Evolutionary conservation across 345 rosid genomes (phyloP).

Genomic region (Abelmoschus esculentus): DNA sequence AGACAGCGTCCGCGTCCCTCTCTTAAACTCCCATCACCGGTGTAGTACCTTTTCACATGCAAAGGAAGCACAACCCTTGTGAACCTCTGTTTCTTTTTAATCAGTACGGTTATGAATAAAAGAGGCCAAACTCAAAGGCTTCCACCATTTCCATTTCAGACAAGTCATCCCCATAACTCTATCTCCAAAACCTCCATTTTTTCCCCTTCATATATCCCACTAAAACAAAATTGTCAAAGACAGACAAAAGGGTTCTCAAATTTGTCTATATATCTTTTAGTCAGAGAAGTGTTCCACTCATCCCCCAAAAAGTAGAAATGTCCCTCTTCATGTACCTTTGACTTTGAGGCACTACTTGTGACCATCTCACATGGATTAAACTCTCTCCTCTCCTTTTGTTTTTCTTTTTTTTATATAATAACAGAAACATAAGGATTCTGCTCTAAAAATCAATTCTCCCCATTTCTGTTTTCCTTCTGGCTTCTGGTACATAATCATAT

Average conservation of each 20-base stretch:
- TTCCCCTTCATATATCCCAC: neutral
- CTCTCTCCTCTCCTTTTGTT: no score
- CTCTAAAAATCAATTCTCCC: neutral
- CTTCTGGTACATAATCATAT: neutral
- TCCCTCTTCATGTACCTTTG: neutral
- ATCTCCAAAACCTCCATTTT: neutral
- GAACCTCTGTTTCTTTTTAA: neutral
- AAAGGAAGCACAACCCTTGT: neutral
- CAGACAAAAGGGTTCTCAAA: neutral
- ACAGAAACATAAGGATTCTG: neutral
- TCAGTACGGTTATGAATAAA: neutral
- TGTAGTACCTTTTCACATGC: constrained; percentile 2
- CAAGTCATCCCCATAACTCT: neutral
- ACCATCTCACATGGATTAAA: neutral
- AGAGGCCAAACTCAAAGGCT: neutral
- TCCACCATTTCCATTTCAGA: neutral
- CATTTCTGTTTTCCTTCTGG: neutral
- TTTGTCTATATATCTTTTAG: no score
- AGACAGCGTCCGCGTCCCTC: neutral
- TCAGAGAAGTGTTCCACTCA: no score
- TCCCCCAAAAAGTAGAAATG: neutral
- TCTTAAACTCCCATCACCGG: neutral
- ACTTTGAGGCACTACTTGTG: constrained; percentile 1
- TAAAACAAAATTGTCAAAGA: neutral
- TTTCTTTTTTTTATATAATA: no score